These are phyloP conservation scores for Claviceps pazoutovae DNA, from an alignment of 2,329 filamentous ascomycete species.

Conservation along the genomic window DNA sequence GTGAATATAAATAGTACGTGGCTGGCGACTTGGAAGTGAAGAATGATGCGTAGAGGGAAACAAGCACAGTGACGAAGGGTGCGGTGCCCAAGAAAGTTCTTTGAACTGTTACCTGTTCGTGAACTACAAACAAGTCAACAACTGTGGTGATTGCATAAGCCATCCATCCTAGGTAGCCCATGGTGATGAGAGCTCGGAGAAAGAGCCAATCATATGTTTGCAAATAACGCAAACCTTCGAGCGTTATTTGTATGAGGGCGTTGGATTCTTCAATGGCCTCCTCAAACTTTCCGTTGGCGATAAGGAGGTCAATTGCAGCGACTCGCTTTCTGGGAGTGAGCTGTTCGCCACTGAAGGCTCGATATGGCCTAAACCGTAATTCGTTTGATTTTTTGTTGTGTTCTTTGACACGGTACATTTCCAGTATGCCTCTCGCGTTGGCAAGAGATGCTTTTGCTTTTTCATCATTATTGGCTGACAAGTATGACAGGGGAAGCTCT, in stretches of 20 bases:
- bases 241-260: conserved; percentile 58
- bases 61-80: conserved; percentile 63
- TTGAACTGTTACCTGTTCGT: conserved; percentile 40
- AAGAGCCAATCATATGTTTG: conserved; percentile 99
- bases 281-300: conserved; percentile 51
- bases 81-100: conserved; percentile 45
- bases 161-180: conserved; percentile 92
- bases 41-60: conserved; percentile 65
- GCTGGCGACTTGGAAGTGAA: conserved; percentile 63
- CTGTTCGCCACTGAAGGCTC: conserved; percentile 49
- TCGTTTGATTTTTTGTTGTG: conserved; percentile 63
- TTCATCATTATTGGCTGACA: conserved; percentile 55
- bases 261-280: conserved; percentile 69
- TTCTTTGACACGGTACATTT: conserved; percentile 95
- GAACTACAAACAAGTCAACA: conserved; percentile 37
- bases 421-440: conserved; percentile 76
- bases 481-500: conserved; percentile 71
- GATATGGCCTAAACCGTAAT: conserved; percentile 65
- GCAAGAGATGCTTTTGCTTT: conserved; percentile 76
- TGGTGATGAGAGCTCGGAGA: conserved; percentile 71
- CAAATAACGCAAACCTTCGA: conserved; percentile 79
- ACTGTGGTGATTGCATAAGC: conserved; percentile 82
- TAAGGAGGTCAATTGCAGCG: conserved; percentile 51
- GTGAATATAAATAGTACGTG: conserved; percentile 70
- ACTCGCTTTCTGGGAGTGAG: conserved; percentile 54